phyloP scores from a whole-genome alignment of 2,329 filamentous ascomycete genomes.

The Fusarium armeniacum region DNA sequence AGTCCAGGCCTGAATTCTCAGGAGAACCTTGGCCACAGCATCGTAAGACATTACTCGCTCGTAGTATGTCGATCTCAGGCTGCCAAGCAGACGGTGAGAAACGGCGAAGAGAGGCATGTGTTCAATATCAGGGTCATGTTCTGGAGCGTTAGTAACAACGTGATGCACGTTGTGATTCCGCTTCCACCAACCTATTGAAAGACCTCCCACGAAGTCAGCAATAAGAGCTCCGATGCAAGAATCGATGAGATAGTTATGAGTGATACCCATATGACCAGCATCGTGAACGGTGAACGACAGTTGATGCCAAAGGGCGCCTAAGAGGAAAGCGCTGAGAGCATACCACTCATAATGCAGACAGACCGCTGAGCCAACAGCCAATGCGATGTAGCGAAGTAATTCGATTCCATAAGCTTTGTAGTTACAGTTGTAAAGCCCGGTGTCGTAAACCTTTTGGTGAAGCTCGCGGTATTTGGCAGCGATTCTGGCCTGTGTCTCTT shows the following conservation, averaged over 20 bases:
- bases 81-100: slow-evolving; percentile 82
- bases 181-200: slow-evolving; percentile 98
- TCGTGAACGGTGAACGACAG: slow-evolving; percentile 95
- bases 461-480: slow-evolving; percentile 85
- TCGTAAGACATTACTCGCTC: slow-evolving; percentile 85
- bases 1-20: slow-evolving; percentile 82
- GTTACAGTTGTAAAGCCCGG: slow-evolving; percentile 86
- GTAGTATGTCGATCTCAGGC: slow-evolving; percentile 85
- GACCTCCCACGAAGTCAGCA: slow-evolving; percentile 88
- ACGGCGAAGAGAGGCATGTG: slow-evolving; percentile 91
- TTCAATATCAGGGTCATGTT: slow-evolving; percentile 96
- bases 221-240: slow-evolving; percentile 90
- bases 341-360: slow-evolving; percentile 77
- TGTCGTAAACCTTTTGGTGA: slow-evolving; percentile 76
- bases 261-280: slow-evolving; percentile 97
- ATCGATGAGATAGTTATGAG: slow-evolving; percentile 87
- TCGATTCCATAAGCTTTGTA: slow-evolving; percentile 86
- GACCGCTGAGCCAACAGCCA: slow-evolving; percentile 72
- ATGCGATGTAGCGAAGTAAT: slow-evolving; percentile 73
- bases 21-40: slow-evolving; percentile 75
- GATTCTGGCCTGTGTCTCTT: slow-evolving; percentile 79
- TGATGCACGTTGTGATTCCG: slow-evolving; percentile 96
- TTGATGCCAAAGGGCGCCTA: slow-evolving; percentile 94
- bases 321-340: slow-evolving; percentile 75
- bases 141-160: slow-evolving; percentile 93